Evolutionary conservation across 2,329 filamentous ascomycete species (phyloP).

Genomic region (Sphaerulina populicola): DNA sequence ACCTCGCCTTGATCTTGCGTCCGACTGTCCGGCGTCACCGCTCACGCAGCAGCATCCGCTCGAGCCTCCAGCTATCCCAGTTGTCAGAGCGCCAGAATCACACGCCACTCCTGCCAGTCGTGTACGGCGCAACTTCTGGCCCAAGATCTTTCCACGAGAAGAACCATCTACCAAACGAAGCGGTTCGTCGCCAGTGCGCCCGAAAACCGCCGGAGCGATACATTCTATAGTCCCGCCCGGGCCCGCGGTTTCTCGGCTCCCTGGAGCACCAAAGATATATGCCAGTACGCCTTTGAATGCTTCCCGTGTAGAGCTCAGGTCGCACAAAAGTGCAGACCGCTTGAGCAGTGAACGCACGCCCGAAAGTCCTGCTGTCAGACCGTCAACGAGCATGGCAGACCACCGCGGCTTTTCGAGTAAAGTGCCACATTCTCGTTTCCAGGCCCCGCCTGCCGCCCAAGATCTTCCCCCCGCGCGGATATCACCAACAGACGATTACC

Average conservation of each 20-base stretch:
- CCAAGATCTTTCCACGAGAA: constrained; percentile 2
- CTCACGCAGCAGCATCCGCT: constrained; percentile 10
- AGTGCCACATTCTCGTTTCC: not conserved
- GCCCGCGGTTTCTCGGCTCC: not conserved
- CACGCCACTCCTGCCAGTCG: constrained; percentile 3
- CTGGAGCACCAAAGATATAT: not conserved
- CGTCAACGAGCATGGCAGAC: not conserved
- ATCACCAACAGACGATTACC: not conserved
- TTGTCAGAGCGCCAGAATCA: constrained; percentile 10
- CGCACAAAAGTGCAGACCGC: not conserved
- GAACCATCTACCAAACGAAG: not conserved
- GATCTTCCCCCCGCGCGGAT: not conserved
- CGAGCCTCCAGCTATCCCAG: not conserved
- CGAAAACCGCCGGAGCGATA: constrained; percentile 2
- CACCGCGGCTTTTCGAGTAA: not conserved
- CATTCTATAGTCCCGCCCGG: not conserved
- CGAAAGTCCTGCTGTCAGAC: not conserved
- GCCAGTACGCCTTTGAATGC: not conserved
- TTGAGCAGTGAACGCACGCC: not conserved
- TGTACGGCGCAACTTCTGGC: not conserved
- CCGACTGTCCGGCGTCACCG: not conserved
- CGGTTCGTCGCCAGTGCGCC: not conserved
- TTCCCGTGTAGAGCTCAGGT: not conserved
- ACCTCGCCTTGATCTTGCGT: constrained; percentile 2
- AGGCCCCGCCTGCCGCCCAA: not conserved